Evolutionary conservation across 306 rosid species (phyloP).

Genomic region (Macrotyloma uniflorum): DNA sequence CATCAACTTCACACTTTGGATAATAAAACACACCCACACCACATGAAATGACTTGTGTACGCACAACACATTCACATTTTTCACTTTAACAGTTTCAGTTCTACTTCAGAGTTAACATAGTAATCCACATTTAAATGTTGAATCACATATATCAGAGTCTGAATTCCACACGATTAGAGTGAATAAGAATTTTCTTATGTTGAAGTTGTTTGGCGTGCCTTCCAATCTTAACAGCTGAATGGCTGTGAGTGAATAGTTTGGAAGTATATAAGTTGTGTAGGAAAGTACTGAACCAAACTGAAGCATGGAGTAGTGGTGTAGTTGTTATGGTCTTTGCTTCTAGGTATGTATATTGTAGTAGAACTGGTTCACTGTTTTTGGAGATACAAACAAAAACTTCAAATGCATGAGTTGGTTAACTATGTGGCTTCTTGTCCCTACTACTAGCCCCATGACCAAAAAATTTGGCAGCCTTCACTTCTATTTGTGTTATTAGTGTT

Average conservation of each 20-base stretch:
- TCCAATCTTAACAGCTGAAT: slow-evolving; percentile 21
- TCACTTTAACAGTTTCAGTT: too few species aligned
- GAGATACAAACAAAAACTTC: slow-evolving; percentile 33
- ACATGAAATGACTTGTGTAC: slow-evolving; percentile 26
- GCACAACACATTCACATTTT: not conserved
- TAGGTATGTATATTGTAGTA: not conserved
- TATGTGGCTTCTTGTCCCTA: slow-evolving; percentile 33
- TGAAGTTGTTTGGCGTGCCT: slow-evolving; percentile 2
- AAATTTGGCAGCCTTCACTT: slow-evolving; percentile 40
- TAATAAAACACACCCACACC: not conserved
- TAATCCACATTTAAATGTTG: slow-evolving; percentile 3
- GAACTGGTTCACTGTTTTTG: not conserved
- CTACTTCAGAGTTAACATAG: not conserved
- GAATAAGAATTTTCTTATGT: not conserved
- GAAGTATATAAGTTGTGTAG: not conserved
- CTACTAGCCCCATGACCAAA: slow-evolving; percentile 27
- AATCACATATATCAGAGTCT: not conserved
- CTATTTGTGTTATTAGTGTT: slow-evolving; percentile 32
- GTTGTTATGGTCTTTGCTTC: slow-evolving; percentile 34
- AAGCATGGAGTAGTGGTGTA: slow-evolving; percentile 35
- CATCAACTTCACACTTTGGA: not conserved
- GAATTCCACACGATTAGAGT: not conserved
- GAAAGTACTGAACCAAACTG: not conserved
- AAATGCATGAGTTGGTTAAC: slow-evolving; percentile 34
- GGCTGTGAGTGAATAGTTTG: slow-evolving; percentile 21